phyloP scores from a whole-genome alignment of 352 stramenopile genomes.

The Albugo laibachii region DNA sequence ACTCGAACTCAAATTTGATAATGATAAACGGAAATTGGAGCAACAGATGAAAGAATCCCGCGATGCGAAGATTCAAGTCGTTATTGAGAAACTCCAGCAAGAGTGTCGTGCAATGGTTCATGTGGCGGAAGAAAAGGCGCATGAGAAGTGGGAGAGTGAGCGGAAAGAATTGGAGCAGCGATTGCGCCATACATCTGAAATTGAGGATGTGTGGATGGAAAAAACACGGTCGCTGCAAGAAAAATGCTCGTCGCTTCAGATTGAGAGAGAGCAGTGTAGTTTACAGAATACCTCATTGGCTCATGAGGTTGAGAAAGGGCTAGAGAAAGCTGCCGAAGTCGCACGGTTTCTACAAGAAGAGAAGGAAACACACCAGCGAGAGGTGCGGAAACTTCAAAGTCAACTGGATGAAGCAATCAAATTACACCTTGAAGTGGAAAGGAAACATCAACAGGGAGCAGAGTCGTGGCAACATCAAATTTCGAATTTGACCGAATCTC shows the following conservation, averaged over 20 bases:
- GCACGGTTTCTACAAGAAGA: slow-evolving; percentile 37
- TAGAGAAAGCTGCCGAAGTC: slow-evolving; percentile 30
- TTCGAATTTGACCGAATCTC: neutral
- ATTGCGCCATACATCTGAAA: slow-evolving; percentile 51
- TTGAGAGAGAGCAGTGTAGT: slow-evolving; percentile 20
- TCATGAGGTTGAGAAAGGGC: slow-evolving; percentile 17
- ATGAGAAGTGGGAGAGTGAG: slow-evolving; percentile 34
- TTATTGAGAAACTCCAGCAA: slow-evolving; percentile 62
- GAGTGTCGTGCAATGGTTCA: slow-evolving; percentile 37
- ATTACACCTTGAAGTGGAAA: too few relatives aligned
- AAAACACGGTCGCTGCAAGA: slow-evolving; percentile 65
- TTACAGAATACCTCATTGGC: slow-evolving; percentile 22
- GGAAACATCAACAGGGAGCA: too few relatives aligned
- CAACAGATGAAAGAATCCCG: slow-evolving; percentile 46
- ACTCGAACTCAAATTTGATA: slow-evolving; percentile 27
- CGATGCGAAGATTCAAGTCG: slow-evolving; percentile 61
- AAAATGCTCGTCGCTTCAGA: slow-evolving; percentile 28
- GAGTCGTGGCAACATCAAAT: neutral
- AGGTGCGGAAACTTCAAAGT: slow-evolving; percentile 21
- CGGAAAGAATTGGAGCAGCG: slow-evolving; percentile 46
- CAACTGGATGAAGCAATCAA: neutral
- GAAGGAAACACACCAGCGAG: slow-evolving; percentile 22
- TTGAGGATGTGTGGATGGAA: slow-evolving; percentile 72
- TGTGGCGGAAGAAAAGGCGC: slow-evolving; percentile 20
- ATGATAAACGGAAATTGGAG: slow-evolving; percentile 39